phyloP scores from a whole-genome alignment of 805 yeast genomes.

The Starmerella apis region DNA sequence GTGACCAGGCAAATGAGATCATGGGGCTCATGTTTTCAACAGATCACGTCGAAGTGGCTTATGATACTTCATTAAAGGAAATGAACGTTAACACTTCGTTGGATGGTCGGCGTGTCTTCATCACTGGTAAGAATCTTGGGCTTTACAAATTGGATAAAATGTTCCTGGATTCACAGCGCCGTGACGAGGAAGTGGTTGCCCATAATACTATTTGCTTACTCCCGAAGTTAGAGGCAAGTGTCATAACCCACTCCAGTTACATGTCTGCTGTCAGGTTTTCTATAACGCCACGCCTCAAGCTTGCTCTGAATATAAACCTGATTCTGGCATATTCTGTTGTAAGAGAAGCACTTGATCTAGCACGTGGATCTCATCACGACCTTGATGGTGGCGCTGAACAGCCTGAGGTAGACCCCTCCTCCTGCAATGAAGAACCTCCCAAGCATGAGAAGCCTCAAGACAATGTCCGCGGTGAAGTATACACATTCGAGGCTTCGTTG shows the following conservation, averaged over 20 bases:
- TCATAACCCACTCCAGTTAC: slow-evolving; percentile 11
- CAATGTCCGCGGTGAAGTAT: slow-evolving; percentile 1
- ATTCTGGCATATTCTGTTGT: slow-evolving; percentile 25
- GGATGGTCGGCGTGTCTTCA: slow-evolving; percentile 22
- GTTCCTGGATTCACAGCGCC: slow-evolving; percentile 8
- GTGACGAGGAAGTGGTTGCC: slow-evolving; percentile 10
- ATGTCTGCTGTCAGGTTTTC: slow-evolving; percentile 5
- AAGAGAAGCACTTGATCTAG: slow-evolving; percentile 24
- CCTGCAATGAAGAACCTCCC: no score
- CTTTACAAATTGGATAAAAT: slow-evolving; percentile 20
- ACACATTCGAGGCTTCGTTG: slow-evolving; percentile 1
- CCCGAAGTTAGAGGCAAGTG: slow-evolving; percentile 12
- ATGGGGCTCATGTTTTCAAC: slow-evolving; percentile 22
- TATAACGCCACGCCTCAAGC: slow-evolving; percentile 19
- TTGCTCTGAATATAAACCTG: slow-evolving; percentile 24
- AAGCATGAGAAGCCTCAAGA: slow-evolving; percentile 3
- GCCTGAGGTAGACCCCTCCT: no score
- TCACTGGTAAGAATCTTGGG: slow-evolving; percentile 13
- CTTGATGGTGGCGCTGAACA: neutral
- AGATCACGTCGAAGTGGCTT: slow-evolving; percentile 9
- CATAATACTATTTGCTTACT: slow-evolving; percentile 12
- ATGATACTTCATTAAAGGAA: slow-evolving; percentile 7
- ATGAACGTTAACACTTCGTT: slow-evolving; percentile 4
- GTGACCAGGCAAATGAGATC: slow-evolving; percentile 20
- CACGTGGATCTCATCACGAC: slow-evolving; percentile 3